Base-by-base conservation (phyloP, 768 basidiomycete genomes). In the Lentinula raphanica region DNA sequence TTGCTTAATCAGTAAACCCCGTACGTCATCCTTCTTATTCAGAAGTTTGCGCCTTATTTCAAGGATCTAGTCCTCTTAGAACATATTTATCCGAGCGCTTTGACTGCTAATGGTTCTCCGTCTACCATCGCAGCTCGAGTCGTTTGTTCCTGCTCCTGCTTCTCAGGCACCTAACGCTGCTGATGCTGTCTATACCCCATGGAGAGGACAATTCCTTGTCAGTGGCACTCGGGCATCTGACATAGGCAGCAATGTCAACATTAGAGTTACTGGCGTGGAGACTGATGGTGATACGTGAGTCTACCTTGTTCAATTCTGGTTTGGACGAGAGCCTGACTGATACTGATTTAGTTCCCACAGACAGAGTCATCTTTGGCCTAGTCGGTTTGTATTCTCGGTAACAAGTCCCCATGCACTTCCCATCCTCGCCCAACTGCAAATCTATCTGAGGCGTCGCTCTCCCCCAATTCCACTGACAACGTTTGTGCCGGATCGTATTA, bases 251-350 rank as follows among this genome's bases (percentile, higher is more conserved):
- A 77, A 69, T 62, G 81, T 83, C 65, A 77, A 79, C 59, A 75
- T 86, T 50, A 75, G 72, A 54, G 82, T 85, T 63, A 83, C 84
- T 28, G 84, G 83, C 25, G 84, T 85, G 42, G 86, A 87, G 72
- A 86, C 83, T 32, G 85, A 86, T 66, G 84, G 85, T n/a, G 83
- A 87, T 64, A 84, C 78, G 86, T 87, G 75, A 68, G 84, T 77
- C 12, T 48, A 28, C 21, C 31, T 28, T 29, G 9, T 21, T 21
- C n/a, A 19, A 13, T 36, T 32, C 27, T 39, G 21, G 39, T 51
- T 13, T 9, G 31, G 15, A 15, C 15, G 23, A 59, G 45, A 21
- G 44, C 19, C 51, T 55, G 35, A 59, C 19, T 40, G 53, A 36
- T 53, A 42, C 59, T 59, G 27, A 54, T 57, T 60, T 60, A 45